Evolutionary conservation across 257 asterid genomes (phyloP), one percentile per base, ranked within the genome.

Genomic region (Orobanche coerulescens): DNA sequence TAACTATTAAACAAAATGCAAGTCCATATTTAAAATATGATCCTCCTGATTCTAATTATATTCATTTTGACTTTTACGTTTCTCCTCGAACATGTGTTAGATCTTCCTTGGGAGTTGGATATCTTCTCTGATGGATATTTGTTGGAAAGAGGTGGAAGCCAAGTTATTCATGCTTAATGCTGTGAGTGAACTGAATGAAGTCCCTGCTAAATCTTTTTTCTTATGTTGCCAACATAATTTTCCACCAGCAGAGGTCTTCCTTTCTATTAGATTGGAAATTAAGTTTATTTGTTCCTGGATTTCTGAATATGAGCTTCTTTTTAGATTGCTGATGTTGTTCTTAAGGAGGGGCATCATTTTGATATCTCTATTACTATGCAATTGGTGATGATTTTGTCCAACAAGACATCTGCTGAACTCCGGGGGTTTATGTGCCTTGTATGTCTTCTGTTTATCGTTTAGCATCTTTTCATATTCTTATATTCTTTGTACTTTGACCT

Each of bases 101-200:
- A 72, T 86, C 66, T 77, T 89, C 72, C 64, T 40, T 70, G 90
- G 86, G 56, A 80, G 78, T 50, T 82, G 84, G 88, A 67, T 70
- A 33, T 78, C 82, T 65, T 56, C 84, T 42, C 61, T 75, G 76
- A 59, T 68, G 67, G 79, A 73, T 68, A 76, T 86, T 73, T 77
- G 86, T 42, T 86, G 95, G 94, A 82, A 77, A 78, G 95, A 82
- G 76, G 90, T 79, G 49, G 97, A 89, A 70, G 83, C 94, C 23
- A 89, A 81, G 72, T 60, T 89, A 65, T 84, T 82, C 67, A 72
- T 84, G 64, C 95, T 89, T 31, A 79, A 84, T 77, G 92, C 81
- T 81, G 97, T 86, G 64, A 72, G 94, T 79, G 67, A 46, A 39
- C 46, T 30, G 19, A 74, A 68, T 28, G 62, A 34, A 54, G 7